These are phyloP conservation scores for Prunus mongolica DNA, from an alignment of 306 rosid species.

Conservation along the genomic window DNA sequence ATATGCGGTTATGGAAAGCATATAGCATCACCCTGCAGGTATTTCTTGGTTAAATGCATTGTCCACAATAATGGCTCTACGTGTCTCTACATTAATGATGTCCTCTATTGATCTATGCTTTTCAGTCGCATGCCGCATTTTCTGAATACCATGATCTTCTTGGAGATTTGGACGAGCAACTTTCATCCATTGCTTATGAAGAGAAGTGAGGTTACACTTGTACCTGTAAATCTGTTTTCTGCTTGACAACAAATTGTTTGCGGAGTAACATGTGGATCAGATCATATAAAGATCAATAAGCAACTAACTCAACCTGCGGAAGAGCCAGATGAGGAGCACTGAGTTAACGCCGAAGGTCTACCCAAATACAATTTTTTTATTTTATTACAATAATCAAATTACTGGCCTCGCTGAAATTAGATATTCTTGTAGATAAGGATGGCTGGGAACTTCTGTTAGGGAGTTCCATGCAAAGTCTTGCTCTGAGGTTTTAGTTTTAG, in stretches of 20 bases:
- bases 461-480: not conserved
- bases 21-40: constrained; percentile 82
- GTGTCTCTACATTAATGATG: not conserved
- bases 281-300: constrained; percentile 1
- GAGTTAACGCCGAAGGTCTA: not conserved
- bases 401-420: not conserved
- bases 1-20: constrained; percentile 82
- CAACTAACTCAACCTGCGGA: not conserved
- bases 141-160: constrained; percentile 72
- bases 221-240: constrained; percentile 19
- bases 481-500: not conserved
- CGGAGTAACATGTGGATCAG: not conserved
- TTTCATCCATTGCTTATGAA: constrained; percentile 47
- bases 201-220: constrained; percentile 24
- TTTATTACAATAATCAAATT: constrained; percentile 1
- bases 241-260: constrained; percentile 16
- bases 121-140: constrained; percentile 58
- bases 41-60: constrained; percentile 6
- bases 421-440: constrained; percentile 20
- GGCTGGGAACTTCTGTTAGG: not conserved
- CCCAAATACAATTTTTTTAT: not conserved
- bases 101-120: constrained; percentile 20
- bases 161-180: constrained; percentile 68
- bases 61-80: constrained; percentile 1
- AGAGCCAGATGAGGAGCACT: constrained; percentile 6